Evolutionary conservation across 192 early-diverging fungal species (phyloP).

Genomic region (Oehlia diaphana): DNA sequence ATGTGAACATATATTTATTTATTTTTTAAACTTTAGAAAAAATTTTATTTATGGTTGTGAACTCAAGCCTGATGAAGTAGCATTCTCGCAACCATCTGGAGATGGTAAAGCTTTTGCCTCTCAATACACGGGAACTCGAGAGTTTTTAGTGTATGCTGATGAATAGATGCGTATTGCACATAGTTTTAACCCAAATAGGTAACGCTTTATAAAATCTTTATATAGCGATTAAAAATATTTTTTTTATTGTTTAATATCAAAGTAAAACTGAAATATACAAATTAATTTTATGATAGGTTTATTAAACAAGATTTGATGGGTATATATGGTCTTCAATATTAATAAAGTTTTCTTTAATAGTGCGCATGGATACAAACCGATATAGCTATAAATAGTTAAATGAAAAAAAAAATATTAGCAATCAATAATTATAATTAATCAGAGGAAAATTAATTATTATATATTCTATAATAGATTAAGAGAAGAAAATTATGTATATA

Average conservation of each 20-base stretch:
- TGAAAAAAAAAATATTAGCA: neutral
- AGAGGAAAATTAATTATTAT: neutral
- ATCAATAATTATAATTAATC: neutral
- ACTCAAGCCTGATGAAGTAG: constrained; percentile 35
- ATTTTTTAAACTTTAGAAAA: constrained; percentile 4
- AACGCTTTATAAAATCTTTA: neutral
- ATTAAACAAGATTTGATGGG: constrained; percentile 74
- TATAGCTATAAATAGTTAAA: constrained; percentile 47
- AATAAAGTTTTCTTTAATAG: constrained; percentile 95
- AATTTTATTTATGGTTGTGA: constrained; percentile 44
- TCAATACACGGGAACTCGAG: constrained; percentile 36
- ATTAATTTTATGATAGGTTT: no score
- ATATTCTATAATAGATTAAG: neutral
- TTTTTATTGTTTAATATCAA: no score
- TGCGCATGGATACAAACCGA: constrained; percentile 89
- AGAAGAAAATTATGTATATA: neutral
- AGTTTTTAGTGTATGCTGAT: constrained; percentile 48
- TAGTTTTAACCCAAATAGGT: neutral
- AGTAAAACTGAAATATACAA: no score
- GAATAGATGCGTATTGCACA: neutral
- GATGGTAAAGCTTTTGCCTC: constrained; percentile 45
- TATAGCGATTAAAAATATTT: no score
- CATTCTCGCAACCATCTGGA: constrained; percentile 52
- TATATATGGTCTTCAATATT: constrained; percentile 78
- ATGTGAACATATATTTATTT: neutral